These are phyloP conservation scores for Spirogloea muscicola DNA, from an alignment of 139 green algal genomes.

Conservation along the genomic window DNA sequence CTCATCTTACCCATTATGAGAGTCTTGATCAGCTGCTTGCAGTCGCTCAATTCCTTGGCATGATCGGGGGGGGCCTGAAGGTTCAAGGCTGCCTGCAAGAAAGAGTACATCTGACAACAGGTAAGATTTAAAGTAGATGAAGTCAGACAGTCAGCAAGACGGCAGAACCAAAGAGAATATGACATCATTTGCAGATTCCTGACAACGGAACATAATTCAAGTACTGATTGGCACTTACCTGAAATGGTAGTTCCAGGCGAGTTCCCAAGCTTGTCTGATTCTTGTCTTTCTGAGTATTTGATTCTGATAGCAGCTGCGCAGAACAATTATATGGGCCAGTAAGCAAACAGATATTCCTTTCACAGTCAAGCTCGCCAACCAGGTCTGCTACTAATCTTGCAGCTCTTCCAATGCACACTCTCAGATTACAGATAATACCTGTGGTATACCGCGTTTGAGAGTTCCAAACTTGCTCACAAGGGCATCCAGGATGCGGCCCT, in stretches of 20 bases:
- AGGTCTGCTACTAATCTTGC: no score
- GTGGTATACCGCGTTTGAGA: slow-evolving; percentile 49
- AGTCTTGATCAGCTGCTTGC: slow-evolving; percentile 57
- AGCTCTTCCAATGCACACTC: no score
- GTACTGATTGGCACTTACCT: slow-evolving; percentile 19
- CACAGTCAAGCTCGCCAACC: no score
- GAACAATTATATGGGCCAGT: no score
- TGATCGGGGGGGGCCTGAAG: slow-evolving; percentile 47
- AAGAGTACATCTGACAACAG: no score
- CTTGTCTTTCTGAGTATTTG: background rate
- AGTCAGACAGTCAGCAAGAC: no score
- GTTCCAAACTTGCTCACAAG: slow-evolving; percentile 68
- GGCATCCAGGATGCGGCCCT: slow-evolving; percentile 70
- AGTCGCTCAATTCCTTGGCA: slow-evolving; percentile 70
- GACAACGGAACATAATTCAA: no score
- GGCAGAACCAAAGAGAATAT: no score
- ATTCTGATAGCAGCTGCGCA: background rate
- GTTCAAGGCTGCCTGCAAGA: slow-evolving; percentile 34
- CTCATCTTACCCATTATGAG: slow-evolving; percentile 59
- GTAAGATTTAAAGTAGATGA: no score
- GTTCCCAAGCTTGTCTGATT: background rate
- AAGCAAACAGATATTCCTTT: no score
- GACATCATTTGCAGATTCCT: no score
- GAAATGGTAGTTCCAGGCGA: slow-evolving; percentile 15
- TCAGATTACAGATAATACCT: no score